phyloP scores from a whole-genome alignment of 306 rosid genomes.

The Casuarina glauca region DNA sequence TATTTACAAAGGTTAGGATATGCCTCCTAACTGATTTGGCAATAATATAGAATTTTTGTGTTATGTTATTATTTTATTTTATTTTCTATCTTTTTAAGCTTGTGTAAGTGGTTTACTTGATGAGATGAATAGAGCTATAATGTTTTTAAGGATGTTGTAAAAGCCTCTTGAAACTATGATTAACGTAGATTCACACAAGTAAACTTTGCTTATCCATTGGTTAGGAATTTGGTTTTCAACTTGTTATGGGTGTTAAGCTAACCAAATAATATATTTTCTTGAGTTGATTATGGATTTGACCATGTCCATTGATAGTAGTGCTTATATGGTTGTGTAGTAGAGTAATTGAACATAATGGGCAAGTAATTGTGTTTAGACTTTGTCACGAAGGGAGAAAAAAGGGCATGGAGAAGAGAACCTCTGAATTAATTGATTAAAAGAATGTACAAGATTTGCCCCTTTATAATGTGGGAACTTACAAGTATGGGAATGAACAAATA shows the following conservation, averaged over 20 bases:
- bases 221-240: neutral
- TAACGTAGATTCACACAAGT: neutral
- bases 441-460: too few species aligned
- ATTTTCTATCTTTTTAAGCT: too few species aligned
- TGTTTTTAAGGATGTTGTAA: neutral
- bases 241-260: neutral
- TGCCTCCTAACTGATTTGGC: slow-evolving; percentile 10
- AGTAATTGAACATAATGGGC: too few species aligned
- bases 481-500: too few species aligned
- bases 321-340: too few species aligned
- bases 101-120: neutral
- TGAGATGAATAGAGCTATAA: neutral
- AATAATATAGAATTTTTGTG: neutral
- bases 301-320: too few species aligned
- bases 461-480: too few species aligned
- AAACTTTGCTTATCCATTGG: neutral
- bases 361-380: too few species aligned
- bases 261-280: neutral
- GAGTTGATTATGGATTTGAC: neutral
- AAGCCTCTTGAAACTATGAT: too few species aligned
- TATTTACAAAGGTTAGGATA: slow-evolving; percentile 72
- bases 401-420: too few species aligned
- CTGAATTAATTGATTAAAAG: too few species aligned
- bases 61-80: neutral
- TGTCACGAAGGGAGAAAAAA: too few species aligned